A percentile compares a stretch with the other conserved stretches of the same genome.
phyloP scores from a whole-genome alignment of 106 monocot species.

The Acorus gramineus region DNA sequence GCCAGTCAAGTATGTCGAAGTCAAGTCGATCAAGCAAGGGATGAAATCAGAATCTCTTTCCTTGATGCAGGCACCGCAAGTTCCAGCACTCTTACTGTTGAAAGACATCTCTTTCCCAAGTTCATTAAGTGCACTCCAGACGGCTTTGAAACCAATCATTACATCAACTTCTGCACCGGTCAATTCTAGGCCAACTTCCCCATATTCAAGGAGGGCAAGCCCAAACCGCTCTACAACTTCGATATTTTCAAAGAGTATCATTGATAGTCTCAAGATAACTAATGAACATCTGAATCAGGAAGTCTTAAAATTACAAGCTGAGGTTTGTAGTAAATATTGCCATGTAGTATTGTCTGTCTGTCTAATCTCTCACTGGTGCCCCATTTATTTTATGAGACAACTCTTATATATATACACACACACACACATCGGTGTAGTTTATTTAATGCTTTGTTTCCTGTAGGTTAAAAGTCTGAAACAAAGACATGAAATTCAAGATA shows the following conservation, averaged over 20 bases:
- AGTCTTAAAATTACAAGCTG: conserved; percentile 31
- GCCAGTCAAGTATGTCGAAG: conserved; percentile 11
- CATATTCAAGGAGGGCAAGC: conserved; percentile 39
- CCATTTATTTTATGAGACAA: too few relatives aligned
- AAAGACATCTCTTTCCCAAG: conserved; percentile 52
- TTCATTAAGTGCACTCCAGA: conserved; percentile 30
- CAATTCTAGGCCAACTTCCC: conserved; percentile 35
- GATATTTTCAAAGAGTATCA: conserved; percentile 16
- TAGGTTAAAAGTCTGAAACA: conserved; percentile 40
- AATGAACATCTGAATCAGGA: conserved; percentile 50
- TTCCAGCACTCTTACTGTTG: conserved; percentile 30
- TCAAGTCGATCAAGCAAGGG: conserved; percentile 31
- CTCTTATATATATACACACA: not conserved
- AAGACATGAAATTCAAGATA: conserved; percentile 46
- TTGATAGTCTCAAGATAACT: conserved; percentile 36
- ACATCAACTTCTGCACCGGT: conserved; percentile 25
- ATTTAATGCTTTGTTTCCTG: not conserved
- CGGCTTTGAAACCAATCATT: conserved; percentile 40
- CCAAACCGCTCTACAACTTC: conserved; percentile 25
- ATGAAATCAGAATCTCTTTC: conserved; percentile 18
- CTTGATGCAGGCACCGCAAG: conserved; percentile 12
- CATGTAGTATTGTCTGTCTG: not conserved
- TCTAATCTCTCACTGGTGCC: not conserved
- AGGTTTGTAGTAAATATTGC: conserved; percentile 15
- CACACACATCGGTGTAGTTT: not conserved